phyloP scores from a whole-genome alignment of 768 basidiomycete genomes.

The Termitomyces sp. region DNA sequence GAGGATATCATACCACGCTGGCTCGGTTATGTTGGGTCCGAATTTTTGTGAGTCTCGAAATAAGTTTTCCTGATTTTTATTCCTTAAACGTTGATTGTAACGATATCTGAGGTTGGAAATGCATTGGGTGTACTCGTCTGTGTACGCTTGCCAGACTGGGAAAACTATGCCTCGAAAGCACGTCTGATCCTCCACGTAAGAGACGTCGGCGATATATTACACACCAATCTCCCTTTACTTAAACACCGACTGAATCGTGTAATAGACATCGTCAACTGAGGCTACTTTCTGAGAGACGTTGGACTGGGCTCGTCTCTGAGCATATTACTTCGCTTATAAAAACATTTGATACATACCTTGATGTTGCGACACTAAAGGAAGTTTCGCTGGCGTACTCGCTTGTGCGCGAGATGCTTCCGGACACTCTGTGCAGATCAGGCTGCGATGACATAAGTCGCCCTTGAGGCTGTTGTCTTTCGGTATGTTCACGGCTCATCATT shows the following conservation, averaged over 20 bases:
- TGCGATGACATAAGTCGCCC: conserved; percentile 15
- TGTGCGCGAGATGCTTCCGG: conserved; percentile 19
- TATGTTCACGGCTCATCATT: conserved; percentile 4
- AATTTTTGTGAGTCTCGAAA: conserved; percentile 9
- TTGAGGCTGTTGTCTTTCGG: conserved; percentile 24
- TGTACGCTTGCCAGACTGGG: conserved; percentile 24
- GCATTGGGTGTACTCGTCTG: conserved; percentile 25
- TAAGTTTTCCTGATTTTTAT: neutral
- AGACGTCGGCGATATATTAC: conserved; percentile 7
- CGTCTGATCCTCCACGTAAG: conserved; percentile 19
- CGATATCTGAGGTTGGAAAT: conserved; percentile 20
- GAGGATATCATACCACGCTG: conserved; percentile 12
- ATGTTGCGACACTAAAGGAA: conserved; percentile 14
- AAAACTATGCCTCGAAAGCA: conserved; percentile 21
- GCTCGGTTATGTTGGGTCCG: conserved; percentile 2
- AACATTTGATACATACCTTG: conserved; percentile 15
- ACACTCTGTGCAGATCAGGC: conserved; percentile 18
- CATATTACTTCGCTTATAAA: conserved; percentile 14
- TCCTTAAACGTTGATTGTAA: neutral
- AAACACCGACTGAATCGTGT: neutral
- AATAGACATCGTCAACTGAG: neutral
- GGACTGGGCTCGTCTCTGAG: conserved; percentile 5
- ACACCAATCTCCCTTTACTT: neutral
- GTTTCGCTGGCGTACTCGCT: conserved; percentile 18
- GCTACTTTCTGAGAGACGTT: conserved; percentile 5